Percentiles rank a stretch among this genome's conserved stretches.
phyloP scores from a whole-genome alignment of 1,139 yeast genomes.

The Magnusiomyces sp. region DNA sequence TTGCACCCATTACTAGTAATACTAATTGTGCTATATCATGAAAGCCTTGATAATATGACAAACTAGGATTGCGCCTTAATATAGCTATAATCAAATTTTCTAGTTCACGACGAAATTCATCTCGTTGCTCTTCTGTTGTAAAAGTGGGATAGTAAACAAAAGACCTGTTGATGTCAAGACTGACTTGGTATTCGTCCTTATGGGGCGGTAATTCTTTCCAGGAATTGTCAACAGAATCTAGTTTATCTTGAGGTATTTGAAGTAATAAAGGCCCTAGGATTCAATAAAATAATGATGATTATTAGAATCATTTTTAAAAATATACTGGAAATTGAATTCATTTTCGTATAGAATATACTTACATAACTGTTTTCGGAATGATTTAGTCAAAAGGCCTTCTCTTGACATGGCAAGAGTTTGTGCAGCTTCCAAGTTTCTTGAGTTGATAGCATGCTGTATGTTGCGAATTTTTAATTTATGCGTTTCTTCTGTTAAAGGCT shows the following conservation, averaged over 20 bases:
- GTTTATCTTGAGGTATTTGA: background rate
- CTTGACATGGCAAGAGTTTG: slow-evolving; percentile 37
- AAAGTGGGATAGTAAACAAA: slow-evolving; percentile 33
- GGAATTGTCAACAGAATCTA: slow-evolving; percentile 5
- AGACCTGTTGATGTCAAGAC: slow-evolving; percentile 67
- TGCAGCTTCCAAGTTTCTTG: slow-evolving; percentile 30
- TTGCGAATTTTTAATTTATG: slow-evolving; percentile 37
- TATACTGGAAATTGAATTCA: background rate
- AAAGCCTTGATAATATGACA: slow-evolving; percentile 84
- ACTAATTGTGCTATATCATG: slow-evolving; percentile 77
- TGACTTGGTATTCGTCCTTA: slow-evolving; percentile 70
- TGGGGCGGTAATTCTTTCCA: slow-evolving; percentile 37
- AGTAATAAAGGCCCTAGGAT: slow-evolving; percentile 1
- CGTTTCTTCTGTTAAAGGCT: slow-evolving; percentile 38
- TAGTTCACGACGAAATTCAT: slow-evolving; percentile 26
- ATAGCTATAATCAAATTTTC: slow-evolving; percentile 44
- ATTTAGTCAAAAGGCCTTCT: slow-evolving; percentile 42
- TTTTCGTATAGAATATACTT: background rate
- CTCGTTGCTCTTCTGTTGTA: slow-evolving; percentile 18
- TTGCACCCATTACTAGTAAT: slow-evolving; percentile 44
- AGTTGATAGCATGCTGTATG: slow-evolving; percentile 35
- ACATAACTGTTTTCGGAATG: slow-evolving; percentile 14
- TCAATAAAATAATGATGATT: background rate
- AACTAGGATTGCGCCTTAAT: slow-evolving; percentile 49
- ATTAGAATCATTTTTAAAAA: background rate